Evolutionary conservation across 2,329 filamentous ascomycete genomes (phyloP), one percentile per base, ranked within the genome.

Genomic region (Byssothecium circinans): DNA sequence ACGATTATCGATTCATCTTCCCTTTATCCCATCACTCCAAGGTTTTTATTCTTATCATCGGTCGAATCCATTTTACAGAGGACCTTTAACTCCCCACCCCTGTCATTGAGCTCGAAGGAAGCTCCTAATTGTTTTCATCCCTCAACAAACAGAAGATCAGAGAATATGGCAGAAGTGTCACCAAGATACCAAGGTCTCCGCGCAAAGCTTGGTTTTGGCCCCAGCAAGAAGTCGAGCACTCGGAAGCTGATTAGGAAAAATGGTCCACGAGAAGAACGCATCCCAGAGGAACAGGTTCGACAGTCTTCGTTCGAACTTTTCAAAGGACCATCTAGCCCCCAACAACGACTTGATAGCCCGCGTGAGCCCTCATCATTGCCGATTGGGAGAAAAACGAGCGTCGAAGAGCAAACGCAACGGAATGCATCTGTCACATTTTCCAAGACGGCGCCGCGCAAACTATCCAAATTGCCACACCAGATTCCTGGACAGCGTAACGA

Each of bases 171-270:
- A 19, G 43, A 50, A 12, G 17, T 43, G 19, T 17, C 40, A 8
- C 15, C 43, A 41, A 43, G 40, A 20, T 35, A 39, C 17, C 37
- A 33, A 8, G 36, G 48, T 6, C 40, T 50, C 17, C 44, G 43
- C 27, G 36, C 40, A 15, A 50, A 30, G 27, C 39, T 50, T n/a
- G 48, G 48, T 8, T 47, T 50, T 18, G 36, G 30, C 8, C 34
- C 40, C 18, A 25, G n/a, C 8, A 39, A 37, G 2, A 34, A 40
- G 4, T 18, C 23, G 5, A 27, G 39, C 11, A 19, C 39, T 18
- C 43, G 43, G 14, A 50, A 50, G 30, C 33, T 50, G 22, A 25
- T 35, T 8, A 50, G 47, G 25, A 50, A 50, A 18, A 50, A 37
- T 14, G 35, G 17, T 23, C 17, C 22, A 2, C 34, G 23, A 14